These are phyloP conservation scores for Candida ovalis DNA, from an alignment of 805 yeast species.

Conservation along the genomic window DNA sequence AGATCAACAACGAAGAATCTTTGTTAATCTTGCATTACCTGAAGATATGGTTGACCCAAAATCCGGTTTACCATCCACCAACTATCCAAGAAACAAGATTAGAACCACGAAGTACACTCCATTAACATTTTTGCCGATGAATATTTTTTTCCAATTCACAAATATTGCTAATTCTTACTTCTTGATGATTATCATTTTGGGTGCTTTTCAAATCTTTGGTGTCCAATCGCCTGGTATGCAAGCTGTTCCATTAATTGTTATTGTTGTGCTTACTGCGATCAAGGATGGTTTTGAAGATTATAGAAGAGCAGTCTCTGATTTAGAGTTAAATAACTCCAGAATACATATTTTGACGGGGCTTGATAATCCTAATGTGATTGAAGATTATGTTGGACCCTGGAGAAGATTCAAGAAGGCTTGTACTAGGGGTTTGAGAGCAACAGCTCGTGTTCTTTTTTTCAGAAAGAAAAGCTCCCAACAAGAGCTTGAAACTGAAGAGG, in stretches of 20 bases:
- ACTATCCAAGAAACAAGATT: constrained; percentile 53
- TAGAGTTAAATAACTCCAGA: constrained; percentile 63
- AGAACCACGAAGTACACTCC: constrained; percentile 65
- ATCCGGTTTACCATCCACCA: constrained; percentile 41
- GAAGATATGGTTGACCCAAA: constrained; percentile 51
- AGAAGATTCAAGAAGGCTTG: constrained; percentile 58
- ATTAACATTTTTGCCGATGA: constrained; percentile 52
- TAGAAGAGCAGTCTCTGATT: constrained; percentile 58
- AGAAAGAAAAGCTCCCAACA: constrained; percentile 8
- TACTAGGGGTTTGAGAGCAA: constrained; percentile 30
- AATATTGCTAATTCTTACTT: constrained; percentile 62
- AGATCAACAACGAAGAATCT: constrained; percentile 40
- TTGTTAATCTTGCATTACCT: constrained; percentile 58
- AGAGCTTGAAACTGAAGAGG: neutral
- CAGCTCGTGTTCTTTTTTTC: constrained; percentile 4
- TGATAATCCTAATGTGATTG: constrained; percentile 53
- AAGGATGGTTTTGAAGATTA: constrained; percentile 80
- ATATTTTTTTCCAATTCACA: constrained; percentile 49
- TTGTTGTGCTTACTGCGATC: constrained; percentile 68
- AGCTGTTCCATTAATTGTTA: constrained; percentile 78
- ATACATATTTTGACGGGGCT: constrained; percentile 54
- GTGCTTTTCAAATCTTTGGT: constrained; percentile 68
- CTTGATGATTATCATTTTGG: constrained; percentile 50
- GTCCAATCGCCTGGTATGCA: constrained; percentile 69
- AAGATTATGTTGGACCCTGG: constrained; percentile 58